Evolutionary conservation across 257 asterid genomes (phyloP), one percentile per base, ranked within the genome.

Genomic region (Euphrasia confusa): DNA sequence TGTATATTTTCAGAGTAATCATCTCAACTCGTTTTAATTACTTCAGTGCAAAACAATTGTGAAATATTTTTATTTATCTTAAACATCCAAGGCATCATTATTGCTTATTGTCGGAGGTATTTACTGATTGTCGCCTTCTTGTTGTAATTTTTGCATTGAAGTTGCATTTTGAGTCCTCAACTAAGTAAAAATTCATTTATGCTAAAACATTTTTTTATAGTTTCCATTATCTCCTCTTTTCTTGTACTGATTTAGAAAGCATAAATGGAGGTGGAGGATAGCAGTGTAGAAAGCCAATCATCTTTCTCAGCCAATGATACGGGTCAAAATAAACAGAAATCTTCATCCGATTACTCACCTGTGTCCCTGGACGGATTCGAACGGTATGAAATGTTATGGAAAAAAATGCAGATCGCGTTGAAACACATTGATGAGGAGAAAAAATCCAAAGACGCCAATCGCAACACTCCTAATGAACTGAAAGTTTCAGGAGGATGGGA

Each of bases 321-420:
- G 59, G 85, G 84, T 28, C 74, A 78, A 70, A 87, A 87, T 63
- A 90, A 90, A 72, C 73, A 92, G 79, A 90, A 83, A 61, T 80
- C 62, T 68, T 18, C 79, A 53, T 28, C 85, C 12, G 94, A 86
- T 55, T 52, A 63, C 58, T 67, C 85, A 0, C 65, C 57, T 21
- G 30, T 54, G 32, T 84, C 90, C 60, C 67, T 76, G 24, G 24
- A 21, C 24, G 24, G 4, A 30, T 73, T 77, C 74, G 79, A 90
- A 7, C 71, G 76, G 67, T 81, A 81, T 24, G 92, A 83, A 62
- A 62, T 75, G 57, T 72, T 87, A 39, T 81, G 74, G 68, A 83
- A 79, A 54, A 73, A 68, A 55, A 66, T 73, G 10, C 71, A 37
- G 10, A 67, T 28, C 26, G 68, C 80, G 6, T 58, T 71, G 30